These are phyloP conservation scores for Chimonanthus praecox DNA, from an alignment of 164 flowering plant species.

Conservation along the genomic window DNA sequence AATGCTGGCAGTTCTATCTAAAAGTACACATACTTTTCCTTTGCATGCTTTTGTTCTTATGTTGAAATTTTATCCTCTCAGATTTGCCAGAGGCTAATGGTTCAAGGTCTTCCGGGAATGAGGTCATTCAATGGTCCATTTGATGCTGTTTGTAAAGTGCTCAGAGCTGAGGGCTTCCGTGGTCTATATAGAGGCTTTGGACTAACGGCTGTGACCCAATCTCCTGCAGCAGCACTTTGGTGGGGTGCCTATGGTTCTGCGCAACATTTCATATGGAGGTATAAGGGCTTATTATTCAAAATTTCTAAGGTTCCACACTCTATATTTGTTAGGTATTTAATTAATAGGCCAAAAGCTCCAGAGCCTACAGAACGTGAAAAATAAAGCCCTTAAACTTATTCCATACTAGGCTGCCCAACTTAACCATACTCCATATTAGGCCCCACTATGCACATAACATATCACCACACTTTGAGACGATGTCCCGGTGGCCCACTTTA, in stretches of 20 bases:
- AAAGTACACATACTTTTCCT: not conserved
- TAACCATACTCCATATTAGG: too few species aligned
- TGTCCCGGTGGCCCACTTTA: too few species aligned
- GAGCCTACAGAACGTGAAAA: too few species aligned
- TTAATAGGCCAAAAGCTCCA: too few species aligned
- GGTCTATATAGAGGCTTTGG: slow-evolving; percentile 87
- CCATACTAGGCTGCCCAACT: too few species aligned
- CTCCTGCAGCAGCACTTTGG: slow-evolving; percentile 90
- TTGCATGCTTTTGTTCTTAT: not conserved
- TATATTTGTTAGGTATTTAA: not conserved
- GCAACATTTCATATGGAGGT: slow-evolving; percentile 79
- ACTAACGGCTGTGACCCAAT: slow-evolving; percentile 53
- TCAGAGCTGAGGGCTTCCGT: slow-evolving; percentile 62
- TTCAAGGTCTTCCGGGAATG: slow-evolving; percentile 78
- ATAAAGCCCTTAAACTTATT: too few species aligned
- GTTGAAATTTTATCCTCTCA: slow-evolving; percentile 16
- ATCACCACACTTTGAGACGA: too few species aligned
- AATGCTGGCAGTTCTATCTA: not conserved
- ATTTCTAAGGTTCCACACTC: not conserved
- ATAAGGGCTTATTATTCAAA: not conserved
- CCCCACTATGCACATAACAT: too few species aligned
- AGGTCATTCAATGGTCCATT: slow-evolving; percentile 47
- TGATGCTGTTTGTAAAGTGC: slow-evolving; percentile 53
- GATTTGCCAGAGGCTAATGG: slow-evolving; percentile 81
- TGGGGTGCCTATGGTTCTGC: slow-evolving; percentile 79